Percentiles rank a stretch among this genome's conserved stretches.
Evolutionary conservation across 257 asterid species (phyloP).

Genomic region (Oldenlandia corymbosa): DNA sequence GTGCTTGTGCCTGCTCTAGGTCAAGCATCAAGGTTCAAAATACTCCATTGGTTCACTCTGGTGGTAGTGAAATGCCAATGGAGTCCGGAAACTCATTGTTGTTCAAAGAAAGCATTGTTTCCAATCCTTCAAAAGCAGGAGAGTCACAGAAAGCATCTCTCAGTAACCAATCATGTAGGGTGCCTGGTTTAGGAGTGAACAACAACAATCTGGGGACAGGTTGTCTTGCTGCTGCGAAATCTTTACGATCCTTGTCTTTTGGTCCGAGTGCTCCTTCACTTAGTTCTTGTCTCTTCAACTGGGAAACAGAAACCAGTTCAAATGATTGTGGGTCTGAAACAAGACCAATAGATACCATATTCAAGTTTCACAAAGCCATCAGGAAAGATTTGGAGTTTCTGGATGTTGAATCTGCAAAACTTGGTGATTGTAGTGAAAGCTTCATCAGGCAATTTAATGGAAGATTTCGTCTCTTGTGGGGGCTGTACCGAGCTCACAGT

Average conservation of each 20-base stretch:
- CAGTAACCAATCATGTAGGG: slow-evolving; percentile 74
- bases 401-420: slow-evolving; percentile 79
- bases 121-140: slow-evolving; percentile 22
- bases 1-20: slow-evolving; percentile 49
- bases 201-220: slow-evolving; percentile 54
- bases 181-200: slow-evolving; percentile 87
- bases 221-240: slow-evolving; percentile 66
- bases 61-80: slow-evolving; percentile 30
- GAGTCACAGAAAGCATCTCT: slow-evolving; percentile 42
- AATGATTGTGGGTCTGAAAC: slow-evolving; percentile 38
- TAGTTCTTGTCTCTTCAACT: slow-evolving; percentile 82
- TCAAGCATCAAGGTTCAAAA: slow-evolving; percentile 28
- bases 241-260: slow-evolving; percentile 71
- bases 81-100: slow-evolving; percentile 32
- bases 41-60: slow-evolving; percentile 24
- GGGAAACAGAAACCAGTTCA: slow-evolving; percentile 72
- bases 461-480: slow-evolving; percentile 89
- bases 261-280: slow-evolving; percentile 85
- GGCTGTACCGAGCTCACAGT: slow-evolving; percentile 92
- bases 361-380: slow-evolving; percentile 92
- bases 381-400: slow-evolving; percentile 93
- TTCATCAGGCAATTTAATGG: slow-evolving; percentile 84
- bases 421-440: slow-evolving; percentile 61
- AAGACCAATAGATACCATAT: slow-evolving; percentile 87
- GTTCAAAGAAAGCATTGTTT: slow-evolving; percentile 34